Conservation (phyloP, 2,329 filamentous ascomycete genomes). For the Capronia americana region DNA sequence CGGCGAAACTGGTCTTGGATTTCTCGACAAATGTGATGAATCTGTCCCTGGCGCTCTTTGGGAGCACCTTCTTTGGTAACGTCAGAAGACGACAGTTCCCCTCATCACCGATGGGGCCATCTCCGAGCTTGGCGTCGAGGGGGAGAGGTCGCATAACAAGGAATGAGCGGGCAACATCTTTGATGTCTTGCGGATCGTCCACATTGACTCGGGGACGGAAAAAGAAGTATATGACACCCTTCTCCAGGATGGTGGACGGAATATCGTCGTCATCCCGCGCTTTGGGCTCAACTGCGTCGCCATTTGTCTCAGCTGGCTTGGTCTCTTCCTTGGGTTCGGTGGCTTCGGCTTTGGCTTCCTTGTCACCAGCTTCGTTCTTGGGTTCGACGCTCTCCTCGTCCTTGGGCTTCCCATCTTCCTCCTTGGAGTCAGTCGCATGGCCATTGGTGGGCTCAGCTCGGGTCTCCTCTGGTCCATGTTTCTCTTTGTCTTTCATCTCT, state of each 20-base stretch:
- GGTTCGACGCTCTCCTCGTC: conserved; percentile 30
- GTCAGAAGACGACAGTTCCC: conserved; percentile 74
- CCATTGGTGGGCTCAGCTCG: conserved; percentile 16
- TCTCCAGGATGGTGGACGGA: conserved; percentile 75
- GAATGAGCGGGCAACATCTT: conserved; percentile 78
- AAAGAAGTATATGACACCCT: conserved; percentile 92
- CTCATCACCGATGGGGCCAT: conserved; percentile 61
- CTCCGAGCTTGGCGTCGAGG: conserved; percentile 69
- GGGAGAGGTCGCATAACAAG: conserved; percentile 78
- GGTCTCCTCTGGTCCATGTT: conserved; percentile 35
- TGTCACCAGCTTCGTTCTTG: conserved; percentile 25
- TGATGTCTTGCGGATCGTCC: conserved; percentile 70
- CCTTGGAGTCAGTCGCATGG: conserved; percentile 35
- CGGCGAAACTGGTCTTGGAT: conserved; percentile 66
- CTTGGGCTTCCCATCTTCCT: conserved; percentile 40
- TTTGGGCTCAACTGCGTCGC: conserved; percentile 57
- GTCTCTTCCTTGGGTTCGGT: conserved; percentile 26
- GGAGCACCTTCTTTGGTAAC: conserved; percentile 84
- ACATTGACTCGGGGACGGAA: conserved; percentile 77
- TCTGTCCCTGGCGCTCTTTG: conserved; percentile 69
- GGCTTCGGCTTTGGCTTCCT: conserved; percentile 17
- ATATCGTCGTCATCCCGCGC: conserved; percentile 58
- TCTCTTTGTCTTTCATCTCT: conserved; percentile 18
- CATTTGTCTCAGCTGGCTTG: conserved; percentile 25
- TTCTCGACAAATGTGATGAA: conserved; percentile 88